Evolutionary conservation across 805 yeast genomes (phyloP), one percentile per base, ranked within the genome.

Genomic region (Blastobotrys mokoenaii): DNA sequence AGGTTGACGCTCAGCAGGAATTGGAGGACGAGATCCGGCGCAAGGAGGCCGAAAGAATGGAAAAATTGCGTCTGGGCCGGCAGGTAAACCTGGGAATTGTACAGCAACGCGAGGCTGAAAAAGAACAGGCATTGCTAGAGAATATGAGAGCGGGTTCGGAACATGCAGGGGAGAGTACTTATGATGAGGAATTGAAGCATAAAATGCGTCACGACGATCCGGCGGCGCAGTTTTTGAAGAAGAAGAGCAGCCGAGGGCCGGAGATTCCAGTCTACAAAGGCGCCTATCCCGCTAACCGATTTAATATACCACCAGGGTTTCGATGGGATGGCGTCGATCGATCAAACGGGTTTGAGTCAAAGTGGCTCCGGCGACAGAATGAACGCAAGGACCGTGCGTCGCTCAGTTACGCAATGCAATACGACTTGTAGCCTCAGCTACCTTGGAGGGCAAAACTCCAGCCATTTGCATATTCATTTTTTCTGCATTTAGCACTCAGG

Each of bases 281-380:
- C 0, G 51, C 70, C 0, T 76, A 63, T 45, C 78, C 85, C 0
- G 76, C 75, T 16, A 89, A 89, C 58, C 66, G 97, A 46, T 89
- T 85, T 62, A 73, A 73, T 2, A 79, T 89, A 11, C 64, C 66
- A 3, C 95, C 96, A 0, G 96, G 97, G 0, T 68, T 70, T 52
- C 69, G 85, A 46, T 89, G 97, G 97, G 95, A 85, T 62, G 97
- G 97, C 0, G 80, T 89, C 1, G 89, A 86, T 63, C 67, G 97
- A 48, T 79, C 94, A 0, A 89, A 82, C 58, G 96, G 96, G 2
- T 89, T 84, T 63, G 97, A 89, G 59, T 68, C 65, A 41, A 67
- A 72, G 45, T 73, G 84, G 70, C 70, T 84, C 51, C 69, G 49
- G 20, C 51, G 50, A 37, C 61, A 57, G 25, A 46, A 51, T 30